Conservation (phyloP, 108 stramenopile genomes). For the Cyclostephanos invisitatus region DNA sequence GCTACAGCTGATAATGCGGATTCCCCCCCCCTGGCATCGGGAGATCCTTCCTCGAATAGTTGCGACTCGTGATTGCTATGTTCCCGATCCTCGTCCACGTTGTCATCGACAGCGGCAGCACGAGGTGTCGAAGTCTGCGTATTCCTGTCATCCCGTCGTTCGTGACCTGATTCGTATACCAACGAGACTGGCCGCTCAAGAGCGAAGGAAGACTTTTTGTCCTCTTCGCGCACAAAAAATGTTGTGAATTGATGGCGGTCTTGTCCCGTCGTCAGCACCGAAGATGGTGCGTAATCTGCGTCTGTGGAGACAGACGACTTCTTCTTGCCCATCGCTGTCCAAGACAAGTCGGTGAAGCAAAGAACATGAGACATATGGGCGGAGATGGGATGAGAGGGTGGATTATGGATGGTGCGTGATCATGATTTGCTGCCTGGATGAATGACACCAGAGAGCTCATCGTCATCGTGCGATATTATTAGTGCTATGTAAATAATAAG, state of each 20-base stretch:
- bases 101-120: neutral
- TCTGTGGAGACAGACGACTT: neutral
- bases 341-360: slow-evolving; percentile 13
- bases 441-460: too few species aligned
- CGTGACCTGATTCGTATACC: neutral
- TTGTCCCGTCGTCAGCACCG: neutral
- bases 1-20: slow-evolving; percentile 4
- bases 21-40: neutral
- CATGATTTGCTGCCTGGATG: too few species aligned
- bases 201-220: slow-evolving; percentile 34
- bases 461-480: too few species aligned
- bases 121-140: neutral
- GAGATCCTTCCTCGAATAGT: neutral
- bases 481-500: too few species aligned
- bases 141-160: neutral
- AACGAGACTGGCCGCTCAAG: slow-evolving; percentile 13
- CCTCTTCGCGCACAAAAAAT: slow-evolving; percentile 28
- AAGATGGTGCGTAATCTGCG: neutral
- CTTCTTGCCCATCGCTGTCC: neutral
- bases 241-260: slow-evolving; percentile 4
- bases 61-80: neutral
- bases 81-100: neutral
- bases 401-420: too few species aligned
- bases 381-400: neutral
- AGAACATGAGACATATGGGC: slow-evolving; percentile 6